Conservation (phyloP, 805 yeast species). For the Kurtzmaniella cleridarum region DNA sequence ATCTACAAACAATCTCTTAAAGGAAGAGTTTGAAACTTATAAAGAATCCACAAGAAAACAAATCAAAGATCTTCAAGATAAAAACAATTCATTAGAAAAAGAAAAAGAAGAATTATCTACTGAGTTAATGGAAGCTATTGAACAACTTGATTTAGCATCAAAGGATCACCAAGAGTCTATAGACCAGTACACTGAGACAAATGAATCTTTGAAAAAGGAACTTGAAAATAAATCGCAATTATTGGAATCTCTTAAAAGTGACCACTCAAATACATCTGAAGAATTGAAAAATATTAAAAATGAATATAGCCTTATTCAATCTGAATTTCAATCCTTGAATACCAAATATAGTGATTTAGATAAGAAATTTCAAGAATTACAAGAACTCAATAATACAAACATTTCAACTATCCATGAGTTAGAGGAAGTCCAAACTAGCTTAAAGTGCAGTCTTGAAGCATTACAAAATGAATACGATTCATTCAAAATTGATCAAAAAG, state of each 20-base stretch:
- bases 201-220: background rate
- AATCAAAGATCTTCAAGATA: conserved; percentile 7
- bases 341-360: conserved; percentile 2
- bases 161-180: background rate
- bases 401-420: background rate
- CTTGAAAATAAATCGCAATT: conserved; percentile 11
- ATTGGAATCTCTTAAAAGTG: conserved; percentile 15
- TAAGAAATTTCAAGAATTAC: conserved; percentile 5
- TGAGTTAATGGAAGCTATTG: background rate
- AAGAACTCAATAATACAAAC: conserved; percentile 6
- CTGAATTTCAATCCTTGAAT: conserved; percentile 1
- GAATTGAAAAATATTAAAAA: conserved; percentile 16
- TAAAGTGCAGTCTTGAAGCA: conserved; percentile 3
- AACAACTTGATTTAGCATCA: background rate
- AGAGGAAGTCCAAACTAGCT: background rate
- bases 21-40: conserved; percentile 4
- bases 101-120: background rate
- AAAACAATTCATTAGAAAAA: conserved; percentile 6
- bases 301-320: conserved; percentile 15
- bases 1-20: background rate
- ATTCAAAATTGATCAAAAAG: conserved; percentile 7
- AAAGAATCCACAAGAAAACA: conserved; percentile 1
- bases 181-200: background rate
- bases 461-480: conserved; percentile 1
- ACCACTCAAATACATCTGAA: conserved; percentile 15